phyloP scores from a whole-genome alignment of 2,329 filamentous ascomycete genomes.

The Penicillium olsonii region DNA sequence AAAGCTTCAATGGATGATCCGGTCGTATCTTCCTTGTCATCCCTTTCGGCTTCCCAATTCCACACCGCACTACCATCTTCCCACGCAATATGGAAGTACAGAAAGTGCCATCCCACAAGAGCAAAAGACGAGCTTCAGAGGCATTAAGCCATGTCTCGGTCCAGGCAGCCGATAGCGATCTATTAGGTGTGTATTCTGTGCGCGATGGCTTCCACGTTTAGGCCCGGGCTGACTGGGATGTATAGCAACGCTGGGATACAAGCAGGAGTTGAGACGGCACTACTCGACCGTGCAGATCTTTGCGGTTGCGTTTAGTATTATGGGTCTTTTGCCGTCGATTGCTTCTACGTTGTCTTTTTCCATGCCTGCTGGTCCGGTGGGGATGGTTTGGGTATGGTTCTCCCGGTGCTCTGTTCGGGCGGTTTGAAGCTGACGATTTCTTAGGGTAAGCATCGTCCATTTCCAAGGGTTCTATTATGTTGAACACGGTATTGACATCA shows the following conservation, averaged over 20 bases:
- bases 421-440: not conserved
- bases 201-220: not conserved
- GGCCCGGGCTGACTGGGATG: slow-evolving; percentile 1
- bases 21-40: too few species aligned
- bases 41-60: too few species aligned
- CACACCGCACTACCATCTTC: too few species aligned
- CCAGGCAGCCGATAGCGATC: slow-evolving; percentile 23
- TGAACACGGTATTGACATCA: not conserved
- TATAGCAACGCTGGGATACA: slow-evolving; percentile 48
- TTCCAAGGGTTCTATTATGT: too few species aligned
- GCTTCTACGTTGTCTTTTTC: slow-evolving; percentile 61
- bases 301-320: slow-evolving; percentile 61
- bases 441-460: slow-evolving; percentile 14
- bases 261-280: slow-evolving; percentile 63
- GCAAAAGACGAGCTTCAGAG: slow-evolving; percentile 4
- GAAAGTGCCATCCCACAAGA: slow-evolving; percentile 1
- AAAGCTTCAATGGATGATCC: too few species aligned
- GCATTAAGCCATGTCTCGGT: slow-evolving; percentile 2
- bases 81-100: too few species aligned
- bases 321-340: slow-evolving; percentile 63
- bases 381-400: slow-evolving; percentile 59
- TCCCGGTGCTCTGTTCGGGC: not conserved
- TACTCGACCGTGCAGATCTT: slow-evolving; percentile 65
- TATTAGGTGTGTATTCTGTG: slow-evolving; percentile 14
- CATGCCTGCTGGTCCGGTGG: slow-evolving; percentile 60